Conservation (phyloP, 2,329 filamentous ascomycete genomes). For the Sporothrix mexicana region DNA sequence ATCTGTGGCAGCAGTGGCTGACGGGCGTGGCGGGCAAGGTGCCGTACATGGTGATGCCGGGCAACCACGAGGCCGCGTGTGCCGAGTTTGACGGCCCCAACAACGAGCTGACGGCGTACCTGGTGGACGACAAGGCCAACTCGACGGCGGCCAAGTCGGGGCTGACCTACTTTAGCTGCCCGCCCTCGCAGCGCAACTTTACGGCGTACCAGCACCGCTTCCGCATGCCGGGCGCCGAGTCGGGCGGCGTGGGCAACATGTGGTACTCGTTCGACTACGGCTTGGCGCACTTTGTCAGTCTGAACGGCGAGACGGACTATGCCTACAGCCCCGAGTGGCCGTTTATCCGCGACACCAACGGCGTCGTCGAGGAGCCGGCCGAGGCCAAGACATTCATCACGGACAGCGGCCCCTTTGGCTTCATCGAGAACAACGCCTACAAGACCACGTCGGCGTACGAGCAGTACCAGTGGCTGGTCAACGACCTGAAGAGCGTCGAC, state of each 20-base stretch:
- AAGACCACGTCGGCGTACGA: conserved; percentile 51
- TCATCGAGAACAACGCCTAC: conserved; percentile 47
- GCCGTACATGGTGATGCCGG: conserved; percentile 57
- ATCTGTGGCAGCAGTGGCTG: conserved; percentile 59
- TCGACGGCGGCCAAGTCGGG: conserved; percentile 46
- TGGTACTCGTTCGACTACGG: conserved; percentile 63
- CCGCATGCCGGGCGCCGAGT: conserved; percentile 56
- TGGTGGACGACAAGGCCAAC: conserved; percentile 53
- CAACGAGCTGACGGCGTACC: conserved; percentile 54
- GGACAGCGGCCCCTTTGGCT: conserved; percentile 57
- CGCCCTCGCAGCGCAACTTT: conserved; percentile 58
- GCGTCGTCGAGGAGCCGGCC: conserved; percentile 49
- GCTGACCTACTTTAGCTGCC: conserved; percentile 59
- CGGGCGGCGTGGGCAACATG: conserved; percentile 54
- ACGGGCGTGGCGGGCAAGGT: conserved; percentile 50
- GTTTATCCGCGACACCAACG: conserved; percentile 51
- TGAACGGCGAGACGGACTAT: conserved; percentile 57
- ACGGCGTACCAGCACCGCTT: conserved; percentile 59
- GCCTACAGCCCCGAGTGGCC: conserved; percentile 54
- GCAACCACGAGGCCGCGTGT: conserved; percentile 58
- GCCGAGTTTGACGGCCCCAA: conserved; percentile 55
- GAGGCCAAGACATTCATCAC: conserved; percentile 53
- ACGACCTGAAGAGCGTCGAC: conserved; percentile 38
- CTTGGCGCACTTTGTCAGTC: conserved; percentile 56
- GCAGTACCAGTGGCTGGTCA: conserved; percentile 47